Base-by-base conservation (phyloP, 2,329 filamentous ascomycete species). In the Arthroderma sp. region DNA sequence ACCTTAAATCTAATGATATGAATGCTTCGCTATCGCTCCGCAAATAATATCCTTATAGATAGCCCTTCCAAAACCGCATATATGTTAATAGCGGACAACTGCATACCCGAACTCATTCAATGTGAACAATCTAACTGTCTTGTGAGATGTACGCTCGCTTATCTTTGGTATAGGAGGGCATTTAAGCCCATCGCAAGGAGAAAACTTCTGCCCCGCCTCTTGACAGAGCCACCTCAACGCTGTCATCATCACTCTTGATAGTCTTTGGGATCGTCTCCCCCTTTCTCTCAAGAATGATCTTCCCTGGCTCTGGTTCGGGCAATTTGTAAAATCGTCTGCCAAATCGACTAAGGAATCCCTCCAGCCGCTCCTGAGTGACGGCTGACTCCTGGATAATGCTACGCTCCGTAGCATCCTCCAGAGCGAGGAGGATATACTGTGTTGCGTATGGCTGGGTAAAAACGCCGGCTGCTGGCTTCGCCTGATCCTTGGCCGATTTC, bases 381-480 rank as follows among this genome's bases (percentile, higher is more conserved):
- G 82, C 77, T 31, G 77, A 75, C 57, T 78, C 77, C 44, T 67
- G 71, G 21, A 84, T 62, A 43, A 81, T 73, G 0, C 79, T 79
- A 61, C 76, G 75, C 64, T 76, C 70, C 6, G 81, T 72, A 1
- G 77, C 82, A 63, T 76, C 74, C 66, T 81, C 78, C 55, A 84
- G 67, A 21, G 81, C 81, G 68, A 79, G 79, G 43, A 85, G 64
- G 51, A 84, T 81, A 56, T 80, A 75, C 38, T 79, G 78, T 25
- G 81, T 75, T 2, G 78, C 78, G 67, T 80, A 79, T 37, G 79
- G 78, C 69, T 84, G 82, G 7, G 82, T 84, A 68, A 84, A 82
- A 23, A 84, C 77, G 37, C 82, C 81, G 2, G 81, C 81, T 28
- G 80, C 75, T 38, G 59, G 57, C 19, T 33, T 39, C 11, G 55